These are phyloP conservation scores for Teratosphaeria viscida DNA, from an alignment of 2,329 filamentous ascomycete genomes.

Conservation along the genomic window DNA sequence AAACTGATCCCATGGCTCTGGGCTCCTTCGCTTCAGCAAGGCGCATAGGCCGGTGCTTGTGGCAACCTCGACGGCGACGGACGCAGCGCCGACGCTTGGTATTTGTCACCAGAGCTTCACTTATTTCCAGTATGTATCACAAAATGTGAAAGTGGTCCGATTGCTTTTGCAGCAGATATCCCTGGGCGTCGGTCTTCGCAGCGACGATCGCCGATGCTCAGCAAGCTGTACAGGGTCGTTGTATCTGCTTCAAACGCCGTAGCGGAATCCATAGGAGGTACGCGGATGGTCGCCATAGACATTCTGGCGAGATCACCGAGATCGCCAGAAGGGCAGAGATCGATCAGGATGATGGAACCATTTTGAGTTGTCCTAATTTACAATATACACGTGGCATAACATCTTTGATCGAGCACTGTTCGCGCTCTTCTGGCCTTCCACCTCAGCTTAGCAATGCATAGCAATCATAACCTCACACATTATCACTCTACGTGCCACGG, in stretches of 20 bases:
- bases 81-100: background rate
- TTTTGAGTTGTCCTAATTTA: background rate
- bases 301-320: background rate
- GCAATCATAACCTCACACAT: background rate
- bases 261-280: no score
- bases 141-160: background rate
- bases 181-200: background rate
- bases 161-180: background rate
- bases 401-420: background rate
- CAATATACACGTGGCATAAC: background rate
- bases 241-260: no score
- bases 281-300: no score
- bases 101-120: background rate
- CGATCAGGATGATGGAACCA: background rate
- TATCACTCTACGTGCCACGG: constrained; percentile 48
- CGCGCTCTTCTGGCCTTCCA: background rate
- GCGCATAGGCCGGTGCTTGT: background rate
- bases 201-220: background rate
- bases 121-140: background rate
- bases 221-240: background rate
- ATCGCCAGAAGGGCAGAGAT: background rate
- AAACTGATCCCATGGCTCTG: background rate
- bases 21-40: background rate
- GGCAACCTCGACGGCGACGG: background rate
- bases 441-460: background rate